Evolutionary conservation across 257 asterid species (phyloP).

Genomic region (Ilex aquifolium): DNA sequence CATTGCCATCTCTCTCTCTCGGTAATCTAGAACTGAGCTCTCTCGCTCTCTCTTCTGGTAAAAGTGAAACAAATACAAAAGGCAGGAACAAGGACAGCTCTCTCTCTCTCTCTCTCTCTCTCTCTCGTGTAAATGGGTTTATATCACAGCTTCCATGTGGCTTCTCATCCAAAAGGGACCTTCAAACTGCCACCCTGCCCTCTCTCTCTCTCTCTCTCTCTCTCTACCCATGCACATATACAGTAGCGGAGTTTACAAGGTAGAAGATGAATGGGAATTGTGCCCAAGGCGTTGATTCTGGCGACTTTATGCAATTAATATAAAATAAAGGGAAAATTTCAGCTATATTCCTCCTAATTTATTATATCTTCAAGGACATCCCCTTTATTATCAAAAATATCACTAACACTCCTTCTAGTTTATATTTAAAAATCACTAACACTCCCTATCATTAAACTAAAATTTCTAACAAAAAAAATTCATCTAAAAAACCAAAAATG

Average conservation of each 20-base stretch:
- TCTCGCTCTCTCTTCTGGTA: no score
- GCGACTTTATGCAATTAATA: neutral
- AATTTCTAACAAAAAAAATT: no score
- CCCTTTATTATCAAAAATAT: no score
- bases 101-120: slow-evolving; percentile 1
- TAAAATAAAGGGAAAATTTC: no score
- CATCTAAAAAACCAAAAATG: no score
- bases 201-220: slow-evolving; percentile 12
- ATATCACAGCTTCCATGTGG: slow-evolving; percentile 20
- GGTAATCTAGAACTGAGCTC: neutral
- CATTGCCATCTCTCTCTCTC: slow-evolving; percentile 16
- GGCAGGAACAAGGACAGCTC: no score
- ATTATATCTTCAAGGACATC: no score
- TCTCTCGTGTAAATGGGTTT: neutral
- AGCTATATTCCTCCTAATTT: no score
- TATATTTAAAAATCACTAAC: no score
- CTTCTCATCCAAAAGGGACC: slow-evolving; percentile 22
- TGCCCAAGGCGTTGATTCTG: slow-evolving; percentile 11
- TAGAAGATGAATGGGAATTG: slow-evolving; percentile 20
- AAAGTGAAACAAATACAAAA: no score
- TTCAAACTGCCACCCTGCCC: slow-evolving; percentile 16
- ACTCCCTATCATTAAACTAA: no score
- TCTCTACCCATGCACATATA: slow-evolving; percentile 1
- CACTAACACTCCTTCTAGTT: no score
- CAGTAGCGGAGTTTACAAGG: slow-evolving; percentile 20